These are phyloP conservation scores for Beauveria scarabaeidicola DNA, from an alignment of 2,329 filamentous ascomycete genomes.

Conservation along the genomic window DNA sequence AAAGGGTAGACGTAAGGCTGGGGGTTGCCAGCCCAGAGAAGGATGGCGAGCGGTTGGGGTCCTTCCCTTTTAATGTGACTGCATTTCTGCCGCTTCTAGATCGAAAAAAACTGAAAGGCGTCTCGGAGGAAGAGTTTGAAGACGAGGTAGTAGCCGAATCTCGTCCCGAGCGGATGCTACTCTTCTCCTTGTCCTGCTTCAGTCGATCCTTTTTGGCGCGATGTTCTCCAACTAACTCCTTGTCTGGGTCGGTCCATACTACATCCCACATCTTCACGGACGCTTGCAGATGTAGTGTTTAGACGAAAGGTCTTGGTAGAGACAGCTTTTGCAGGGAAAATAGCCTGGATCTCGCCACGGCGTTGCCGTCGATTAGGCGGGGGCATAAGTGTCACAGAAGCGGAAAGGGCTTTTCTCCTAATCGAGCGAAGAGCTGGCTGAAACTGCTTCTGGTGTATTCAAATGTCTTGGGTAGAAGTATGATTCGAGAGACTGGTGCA, in stretches of 20 bases:
- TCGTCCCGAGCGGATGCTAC: slow-evolving; percentile 19
- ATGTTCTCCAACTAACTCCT: slow-evolving; percentile 45
- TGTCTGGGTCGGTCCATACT: slow-evolving; percentile 47
- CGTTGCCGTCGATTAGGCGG: neutral
- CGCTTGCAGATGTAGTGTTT: neutral
- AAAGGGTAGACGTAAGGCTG: slow-evolving; percentile 19
- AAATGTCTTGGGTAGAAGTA: neutral
- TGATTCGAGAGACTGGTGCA: neutral
- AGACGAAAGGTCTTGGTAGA: neutral
- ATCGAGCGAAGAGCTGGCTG: neutral
- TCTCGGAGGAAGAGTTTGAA: slow-evolving; percentile 13
- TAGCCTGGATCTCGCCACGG: neutral
- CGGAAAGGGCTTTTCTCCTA: neutral
- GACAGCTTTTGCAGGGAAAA: neutral
- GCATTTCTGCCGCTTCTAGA: slow-evolving; percentile 15
- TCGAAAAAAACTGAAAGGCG: slow-evolving; percentile 10
- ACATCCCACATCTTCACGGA: slow-evolving; percentile 47
- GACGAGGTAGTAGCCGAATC: slow-evolving; percentile 20
- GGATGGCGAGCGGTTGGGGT: slow-evolving; percentile 14
- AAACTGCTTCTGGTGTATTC: neutral
- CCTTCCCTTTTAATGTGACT: slow-evolving; percentile 16
- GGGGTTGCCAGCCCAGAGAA: slow-evolving; percentile 20
- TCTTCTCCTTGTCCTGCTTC: slow-evolving; percentile 23
- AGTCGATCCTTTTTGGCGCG: slow-evolving; percentile 35
- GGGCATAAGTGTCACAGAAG: neutral